Evolutionary conservation across 108 stramenopile genomes (phyloP).

Genomic region (Cyclotella kingstonii): DNA sequence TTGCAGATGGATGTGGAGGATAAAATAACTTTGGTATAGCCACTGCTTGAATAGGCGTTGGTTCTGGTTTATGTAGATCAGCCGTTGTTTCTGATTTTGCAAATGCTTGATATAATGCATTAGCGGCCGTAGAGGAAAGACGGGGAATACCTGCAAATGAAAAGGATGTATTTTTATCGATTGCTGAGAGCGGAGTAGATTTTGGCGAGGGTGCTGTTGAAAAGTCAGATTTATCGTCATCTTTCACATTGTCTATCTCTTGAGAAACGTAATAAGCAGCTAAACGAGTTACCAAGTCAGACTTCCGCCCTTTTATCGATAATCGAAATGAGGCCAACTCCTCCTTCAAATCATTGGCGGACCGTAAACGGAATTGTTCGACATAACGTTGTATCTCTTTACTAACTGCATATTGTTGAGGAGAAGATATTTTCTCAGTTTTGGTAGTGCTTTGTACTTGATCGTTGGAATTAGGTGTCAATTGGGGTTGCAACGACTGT

Average conservation of each 20-base stretch:
- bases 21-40: conserved; percentile 52
- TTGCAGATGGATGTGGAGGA: conserved; percentile 55
- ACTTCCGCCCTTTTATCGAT: conserved; percentile 68
- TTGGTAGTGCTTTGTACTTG: background rate
- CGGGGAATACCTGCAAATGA: conserved; percentile 62
- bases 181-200: background rate
- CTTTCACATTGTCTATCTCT: conserved; percentile 10
- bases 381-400: conserved; percentile 23
- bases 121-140: conserved; percentile 62
- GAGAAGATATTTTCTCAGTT: conserved; percentile 5
- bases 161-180: conserved; percentile 10
- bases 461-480: background rate
- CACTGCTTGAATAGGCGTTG: conserved; percentile 74
- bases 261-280: conserved; percentile 55
- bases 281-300: conserved; percentile 72
- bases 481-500: conserved; percentile 22
- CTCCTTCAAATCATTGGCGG: conserved; percentile 72
- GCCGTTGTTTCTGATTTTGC: background rate
- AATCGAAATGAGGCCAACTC: conserved; percentile 54
- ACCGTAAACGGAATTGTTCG: conserved; percentile 46
- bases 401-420: background rate
- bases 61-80: conserved; percentile 15
- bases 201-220: background rate
- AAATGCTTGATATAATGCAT: conserved; percentile 61
- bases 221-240: conserved; percentile 3